Base-by-base conservation (phyloP, 2,329 filamentous ascomycete species). In the Colletotrichum agaves region DNA sequence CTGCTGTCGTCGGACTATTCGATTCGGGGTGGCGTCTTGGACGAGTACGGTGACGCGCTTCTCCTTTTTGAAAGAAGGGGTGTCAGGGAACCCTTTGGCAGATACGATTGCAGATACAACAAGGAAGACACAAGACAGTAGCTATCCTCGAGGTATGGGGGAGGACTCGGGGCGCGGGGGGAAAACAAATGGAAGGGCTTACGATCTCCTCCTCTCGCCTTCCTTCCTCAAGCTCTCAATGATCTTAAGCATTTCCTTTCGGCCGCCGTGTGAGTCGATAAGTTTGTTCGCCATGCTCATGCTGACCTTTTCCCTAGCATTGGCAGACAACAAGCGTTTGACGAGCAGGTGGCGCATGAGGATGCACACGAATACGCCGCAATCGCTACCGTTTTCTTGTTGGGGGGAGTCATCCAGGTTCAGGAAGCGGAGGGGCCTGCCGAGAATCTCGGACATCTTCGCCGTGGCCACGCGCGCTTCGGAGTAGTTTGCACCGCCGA, bases 311-410 rank as follows among this genome's bases (percentile, higher is more conserved):
- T 95, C 90, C 70, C 88, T 88, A 3, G 92, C 90, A 75, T 93
- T 91, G 8, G 93, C 93, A 72, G 87, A 88, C 65, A 99, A 82
- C 23, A 99, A 84, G 64, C 93, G 85, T 79, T 94, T 94, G 57
- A 98, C 84, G 17, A 99, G 85, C n/a, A 99, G 82, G 80, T 98
- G 92, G 55, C 94, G 90, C 94, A 99, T 99, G 70, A 95, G 87
- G 71, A 98, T 87, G 78, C 96, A 98, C 3, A 99, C 96, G 78
- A 94, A 98, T 1, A 99, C 93, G 17, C 96, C 96, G 73, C 96
- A 99, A 79, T 99, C 96, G 75, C 88, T 95, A 27, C 92, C 90
- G 72, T 98, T 98, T 73, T 94, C 91, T 78, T 99, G 96, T 74
- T 97, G 92, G 0, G 96, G 96, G 10, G 89, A 91, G 75, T 98